phyloP scores from a whole-genome alignment of 2,329 filamentous ascomycete genomes.

The Xylariales sp. region DNA sequence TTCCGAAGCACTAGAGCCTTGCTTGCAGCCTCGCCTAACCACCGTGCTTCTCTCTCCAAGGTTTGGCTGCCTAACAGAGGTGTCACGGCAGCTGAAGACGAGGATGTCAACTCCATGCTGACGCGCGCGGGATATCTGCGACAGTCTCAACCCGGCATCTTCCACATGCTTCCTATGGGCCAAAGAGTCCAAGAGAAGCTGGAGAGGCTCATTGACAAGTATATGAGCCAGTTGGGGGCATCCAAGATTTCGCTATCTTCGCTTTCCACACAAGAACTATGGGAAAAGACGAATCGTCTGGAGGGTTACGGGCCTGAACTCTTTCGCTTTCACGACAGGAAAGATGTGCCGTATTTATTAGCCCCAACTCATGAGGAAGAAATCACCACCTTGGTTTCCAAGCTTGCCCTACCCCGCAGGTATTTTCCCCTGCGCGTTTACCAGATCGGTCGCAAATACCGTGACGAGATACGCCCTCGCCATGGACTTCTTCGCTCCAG shows the following conservation, averaged over 20 bases:
- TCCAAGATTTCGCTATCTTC: slow-evolving; percentile 80
- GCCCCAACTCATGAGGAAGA: slow-evolving; percentile 97
- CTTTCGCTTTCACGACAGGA: slow-evolving; percentile 77
- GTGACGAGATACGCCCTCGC: slow-evolving; percentile 84
- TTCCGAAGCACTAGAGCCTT: slow-evolving; percentile 2
- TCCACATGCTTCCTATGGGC: slow-evolving; percentile 86
- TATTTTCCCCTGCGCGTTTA: slow-evolving; percentile 83
- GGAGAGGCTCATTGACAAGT: slow-evolving; percentile 77
- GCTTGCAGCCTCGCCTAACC: background rate
- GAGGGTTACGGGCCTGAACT: slow-evolving; percentile 70
- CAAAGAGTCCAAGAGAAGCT: slow-evolving; percentile 85
- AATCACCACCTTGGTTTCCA: slow-evolving; percentile 76
- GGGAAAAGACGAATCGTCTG: slow-evolving; percentile 80
- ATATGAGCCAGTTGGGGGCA: slow-evolving; percentile 81
- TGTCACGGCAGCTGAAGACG: slow-evolving; percentile 52
- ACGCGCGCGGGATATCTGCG: slow-evolving; percentile 69
- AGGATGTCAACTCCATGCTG: slow-evolving; percentile 64
- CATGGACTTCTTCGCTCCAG: slow-evolving; percentile 83
- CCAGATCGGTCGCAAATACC: slow-evolving; percentile 90
- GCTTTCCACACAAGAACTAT: slow-evolving; percentile 79
- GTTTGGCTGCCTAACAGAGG: slow-evolving; percentile 78
- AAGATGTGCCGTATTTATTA: slow-evolving; percentile 68
- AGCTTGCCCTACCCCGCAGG: slow-evolving; percentile 75
- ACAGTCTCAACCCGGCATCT: slow-evolving; percentile 84
- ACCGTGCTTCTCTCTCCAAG: slow-evolving; percentile 52